A percentile compares a stretch with the other conserved stretches of the same genome.
These are phyloP conservation scores for Coemansia sp. DNA, from an alignment of 192 early-diverging fungal species.

Conservation along the genomic window DNA sequence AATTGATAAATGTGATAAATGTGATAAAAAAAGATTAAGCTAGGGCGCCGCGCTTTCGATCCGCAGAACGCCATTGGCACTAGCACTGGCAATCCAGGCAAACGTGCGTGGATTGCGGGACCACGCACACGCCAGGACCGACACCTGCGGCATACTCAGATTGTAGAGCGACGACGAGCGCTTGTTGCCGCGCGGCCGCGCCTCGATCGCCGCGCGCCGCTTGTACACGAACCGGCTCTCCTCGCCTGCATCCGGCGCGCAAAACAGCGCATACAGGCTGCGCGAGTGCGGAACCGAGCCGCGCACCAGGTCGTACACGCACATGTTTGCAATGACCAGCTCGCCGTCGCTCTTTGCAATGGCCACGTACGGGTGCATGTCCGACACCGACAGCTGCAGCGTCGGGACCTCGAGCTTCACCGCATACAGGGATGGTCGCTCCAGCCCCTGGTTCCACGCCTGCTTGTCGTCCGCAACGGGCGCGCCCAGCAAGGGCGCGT, in stretches of 20 bases:
- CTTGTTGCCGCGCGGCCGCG: background rate
- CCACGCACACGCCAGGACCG: slow-evolving; percentile 33
- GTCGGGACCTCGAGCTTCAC: background rate
- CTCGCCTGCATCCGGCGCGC: background rate
- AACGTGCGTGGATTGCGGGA: slow-evolving; percentile 25
- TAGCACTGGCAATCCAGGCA: slow-evolving; percentile 30
- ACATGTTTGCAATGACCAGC: slow-evolving; percentile 14
- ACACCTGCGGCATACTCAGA: slow-evolving; percentile 21
- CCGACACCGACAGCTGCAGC: slow-evolving; percentile 6
- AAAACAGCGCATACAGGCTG: slow-evolving; percentile 9
- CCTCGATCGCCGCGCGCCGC: background rate
- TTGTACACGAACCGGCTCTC: background rate
- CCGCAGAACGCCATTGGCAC: slow-evolving; percentile 21
- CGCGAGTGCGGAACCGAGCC: slow-evolving; percentile 6
- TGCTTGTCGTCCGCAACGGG: background rate
- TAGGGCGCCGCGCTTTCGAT: slow-evolving; percentile 26
- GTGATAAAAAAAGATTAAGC: too few species aligned
- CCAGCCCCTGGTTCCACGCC: slow-evolving; percentile 3
- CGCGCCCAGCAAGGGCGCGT: background rate
- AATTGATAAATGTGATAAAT: too few species aligned
- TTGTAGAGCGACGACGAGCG: background rate
- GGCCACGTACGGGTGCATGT: slow-evolving; percentile 24
- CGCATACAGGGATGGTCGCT: background rate
- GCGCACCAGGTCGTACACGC: background rate
- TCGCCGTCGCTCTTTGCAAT: slow-evolving; percentile 12